Evolutionary conservation across 2,329 filamentous ascomycete species (phyloP), one percentile per base, ranked within the genome.

Genomic region (Didymella lethalis): DNA sequence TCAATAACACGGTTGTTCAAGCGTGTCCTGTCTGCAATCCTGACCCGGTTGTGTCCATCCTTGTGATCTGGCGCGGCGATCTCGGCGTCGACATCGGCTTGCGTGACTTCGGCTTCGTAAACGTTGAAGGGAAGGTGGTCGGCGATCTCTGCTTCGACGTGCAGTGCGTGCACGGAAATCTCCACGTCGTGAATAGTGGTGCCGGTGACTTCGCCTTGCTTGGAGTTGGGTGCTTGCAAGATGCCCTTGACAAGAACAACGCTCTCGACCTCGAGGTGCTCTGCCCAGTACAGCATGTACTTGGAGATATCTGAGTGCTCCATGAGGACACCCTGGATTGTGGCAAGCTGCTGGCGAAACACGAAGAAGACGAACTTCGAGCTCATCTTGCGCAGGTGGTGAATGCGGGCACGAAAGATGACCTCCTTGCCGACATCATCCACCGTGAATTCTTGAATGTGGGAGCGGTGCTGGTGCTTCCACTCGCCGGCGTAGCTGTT

Each of bases 281-380:
- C 91, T 2, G 91, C 91, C 90, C 92, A 96, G 72, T 91, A 89
- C 28, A 97, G 83, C 84, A 97, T 94, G 68, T 90, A 85, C 57
- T 87, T 84, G 1, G 90, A 89, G 11, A 90, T 83, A 47, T 82
- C 81, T 7, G 86, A 85, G 64, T 87, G 81, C 64, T 85, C 81
- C 60, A 86, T 81, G 40, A 97, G 81, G 2, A 97, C 91, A 62
- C 92, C 93, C 77, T 97, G 93, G 50, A 97, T 86, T 25, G 92
- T 95, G 64, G 86, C 84, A 12, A 90, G 88, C 78, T 93, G 90
- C 78, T 97, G 92, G 54, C 93, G 89, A 72, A 97, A 90, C 58
- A 96, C 85, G 43, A 97, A 81, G 77, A 97, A 97, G 69, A 92
- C 91, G 32, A 97, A 83, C 66, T 90, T 89, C 67, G 91, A 85